Evolutionary conservation across 148 eudicot species (phyloP), one percentile per base, ranked within the genome.

Genomic region (Amaranthus palmeri): DNA sequence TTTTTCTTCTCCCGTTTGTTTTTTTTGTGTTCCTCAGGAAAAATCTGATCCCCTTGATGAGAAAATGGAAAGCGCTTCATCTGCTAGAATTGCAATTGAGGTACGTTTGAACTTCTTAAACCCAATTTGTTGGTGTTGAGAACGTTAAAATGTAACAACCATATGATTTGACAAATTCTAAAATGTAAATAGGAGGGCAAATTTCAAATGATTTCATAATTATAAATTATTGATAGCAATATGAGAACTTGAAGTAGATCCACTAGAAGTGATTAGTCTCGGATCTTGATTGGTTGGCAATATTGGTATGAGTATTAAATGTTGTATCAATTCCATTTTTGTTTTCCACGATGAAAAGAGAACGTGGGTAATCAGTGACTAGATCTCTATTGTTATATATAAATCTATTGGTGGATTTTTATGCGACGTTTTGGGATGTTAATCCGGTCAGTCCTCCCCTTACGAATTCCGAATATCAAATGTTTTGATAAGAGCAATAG

Each of bases 21-120:
- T 54, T 4, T 50, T 68, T 68, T 54, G 67, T 68, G 44, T 61
- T 55, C 8, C 70, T 55, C 64, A 8, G 70, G 73, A 46, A 60
- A 53, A 11, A 59, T 67, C 70, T 54, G 60, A 54, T 57, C 0
- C 6, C 62, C 17, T 61, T 41, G 25, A 15, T 44, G 62, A 65
- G 61, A 50, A 59, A 51, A 78, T 78, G 81, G 77, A 63, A 48
- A 61, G 61, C 65, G 42, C 74, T 62, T 54, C 70, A 42, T 69
- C 74, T 60, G 55, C 77, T 8, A 48, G 49, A 52, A 41, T 12
- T 10, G 56, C 74, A 64, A 6, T 42, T 48, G 74, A 73, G 81
- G 81, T 78, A 73, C 51, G 51, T 48, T 47, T 49, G 9, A 17
- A 48, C 15, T 55, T 11, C 40, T 45, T 51, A 40, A 40, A 44